Base-by-base conservation (phyloP, 2,329 filamentous ascomycete species). In the Stemphylium vesicarium region DNA sequence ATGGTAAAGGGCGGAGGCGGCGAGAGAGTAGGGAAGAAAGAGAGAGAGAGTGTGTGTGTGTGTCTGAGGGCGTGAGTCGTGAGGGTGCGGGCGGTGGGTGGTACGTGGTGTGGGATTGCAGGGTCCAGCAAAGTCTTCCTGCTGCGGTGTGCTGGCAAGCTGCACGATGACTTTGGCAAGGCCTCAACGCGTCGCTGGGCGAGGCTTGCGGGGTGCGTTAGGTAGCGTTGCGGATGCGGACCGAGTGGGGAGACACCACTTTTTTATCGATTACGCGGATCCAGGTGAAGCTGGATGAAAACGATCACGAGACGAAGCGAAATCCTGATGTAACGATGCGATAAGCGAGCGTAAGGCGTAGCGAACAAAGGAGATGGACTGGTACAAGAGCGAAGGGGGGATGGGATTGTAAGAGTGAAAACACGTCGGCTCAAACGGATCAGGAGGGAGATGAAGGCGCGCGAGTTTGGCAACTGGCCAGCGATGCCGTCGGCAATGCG, bases 121-220 rank as follows among this genome's bases (percentile, higher is more conserved):
- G 62, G 42, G 24, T 53, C 43, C 50, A 59, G 56, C 51, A 62
- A 50, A 48, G 32, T 41, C 18, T 45, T 39, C 35, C 16, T 29
- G 52, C 40, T 33, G 55, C 16, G 9, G 47, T 63, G 59, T 66
- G 63, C 61, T 68, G 65, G 65, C 61, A 63, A 60, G 50, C 60
- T 57, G 63, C 53, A 57, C 56, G 57, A 36, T 54, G 53, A 35
- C 47, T 31, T 36, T 47, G 15, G 36, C 43, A 39, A 50, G 53
- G 33, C 57, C 48, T 58, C 55, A 60, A 60, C 61, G 65, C 65
- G 60, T 62, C 43, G 39, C 49, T 56, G 55, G 52, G 47, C 48
- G 45, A 57, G 54, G 56, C 65, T 66, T 66, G 69, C 62, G 66
- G 68, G 63, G 64, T 68, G 61, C 56, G 55, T 60, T 47, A 63